These are phyloP conservation scores for Spergularia bocconei DNA, from an alignment of 148 eudicot genomes.

Conservation along the genomic window DNA sequence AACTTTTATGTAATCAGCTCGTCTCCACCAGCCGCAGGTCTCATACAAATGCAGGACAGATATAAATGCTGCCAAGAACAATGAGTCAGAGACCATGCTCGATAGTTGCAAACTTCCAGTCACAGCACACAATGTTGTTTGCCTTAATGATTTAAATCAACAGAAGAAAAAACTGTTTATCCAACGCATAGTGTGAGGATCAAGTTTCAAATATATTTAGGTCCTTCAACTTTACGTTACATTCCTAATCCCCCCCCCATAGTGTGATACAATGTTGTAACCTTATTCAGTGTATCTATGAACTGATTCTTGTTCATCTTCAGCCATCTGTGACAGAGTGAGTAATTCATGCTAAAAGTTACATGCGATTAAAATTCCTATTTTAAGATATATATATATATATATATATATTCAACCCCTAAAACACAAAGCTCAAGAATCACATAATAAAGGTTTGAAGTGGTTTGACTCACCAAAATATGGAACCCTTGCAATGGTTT, in stretches of 20 bases:
- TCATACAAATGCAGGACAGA: constrained; percentile 96
- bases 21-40: constrained; percentile 99
- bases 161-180: not conserved
- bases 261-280: not conserved
- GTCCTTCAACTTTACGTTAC: not conserved
- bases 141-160: not conserved
- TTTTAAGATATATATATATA: not conserved
- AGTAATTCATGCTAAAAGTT: not conserved
- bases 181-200: not conserved
- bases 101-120: constrained; percentile 1
- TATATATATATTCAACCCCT: too few species aligned
- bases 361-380: not conserved
- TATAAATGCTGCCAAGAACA: constrained; percentile 66
- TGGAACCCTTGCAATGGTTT: constrained; percentile 98
- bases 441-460: not conserved
- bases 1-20: constrained; percentile 93
- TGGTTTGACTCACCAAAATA: constrained; percentile 74
- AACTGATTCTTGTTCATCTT: constrained; percentile 2
- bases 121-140: not conserved
- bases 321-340: not conserved
- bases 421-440: not conserved
- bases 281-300: not conserved
- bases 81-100: constrained; percentile 7
- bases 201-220: not conserved
- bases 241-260: not conserved